A percentile compares a stretch with the other conserved stretches of the same genome.
phyloP scores from a whole-genome alignment of 2,329 filamentous ascomycete species.

The Ilyonectria destructans region DNA sequence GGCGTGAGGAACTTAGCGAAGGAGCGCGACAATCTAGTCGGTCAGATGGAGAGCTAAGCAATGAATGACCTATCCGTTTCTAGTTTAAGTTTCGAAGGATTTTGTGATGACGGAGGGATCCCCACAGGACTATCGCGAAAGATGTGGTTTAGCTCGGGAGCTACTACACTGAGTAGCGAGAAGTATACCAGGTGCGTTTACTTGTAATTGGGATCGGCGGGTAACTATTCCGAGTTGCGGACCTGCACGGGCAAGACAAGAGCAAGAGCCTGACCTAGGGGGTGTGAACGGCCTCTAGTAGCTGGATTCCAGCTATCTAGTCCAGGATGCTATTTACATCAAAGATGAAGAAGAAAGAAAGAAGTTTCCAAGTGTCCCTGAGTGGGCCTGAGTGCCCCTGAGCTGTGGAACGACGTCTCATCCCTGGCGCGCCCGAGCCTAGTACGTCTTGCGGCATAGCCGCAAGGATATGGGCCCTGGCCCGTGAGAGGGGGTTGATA shows the following conservation, averaged over 20 bases:
- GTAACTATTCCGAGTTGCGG: slow-evolving; percentile 1
- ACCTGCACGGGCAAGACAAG: background rate
- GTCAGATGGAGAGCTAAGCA: background rate
- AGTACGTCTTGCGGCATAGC: too few species aligned
- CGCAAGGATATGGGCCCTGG: too few species aligned
- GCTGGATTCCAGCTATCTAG: too few species aligned
- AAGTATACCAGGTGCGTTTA: background rate
- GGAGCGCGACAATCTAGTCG: slow-evolving; percentile 1
- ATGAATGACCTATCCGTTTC: background rate
- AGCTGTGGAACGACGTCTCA: too few species aligned
- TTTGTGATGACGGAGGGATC: background rate
- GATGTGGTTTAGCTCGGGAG: background rate
- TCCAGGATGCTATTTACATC: too few species aligned
- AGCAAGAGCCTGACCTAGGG: background rate
- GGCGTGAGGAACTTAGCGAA: background rate
- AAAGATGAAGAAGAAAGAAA: too few species aligned
- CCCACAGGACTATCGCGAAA: background rate
- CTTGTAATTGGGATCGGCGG: slow-evolving; percentile 1
- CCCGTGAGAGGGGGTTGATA: slow-evolving; percentile 1
- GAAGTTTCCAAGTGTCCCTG: too few species aligned
- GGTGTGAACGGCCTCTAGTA: too few species aligned
- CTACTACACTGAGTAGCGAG: background rate
- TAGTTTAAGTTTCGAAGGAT: slow-evolving; percentile 7
- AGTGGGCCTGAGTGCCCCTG: too few species aligned
- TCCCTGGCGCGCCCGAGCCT: too few species aligned